Evolutionary conservation across 768 basidiomycete genomes (phyloP).

Genomic region (Xerocomellus chrysenteron): DNA sequence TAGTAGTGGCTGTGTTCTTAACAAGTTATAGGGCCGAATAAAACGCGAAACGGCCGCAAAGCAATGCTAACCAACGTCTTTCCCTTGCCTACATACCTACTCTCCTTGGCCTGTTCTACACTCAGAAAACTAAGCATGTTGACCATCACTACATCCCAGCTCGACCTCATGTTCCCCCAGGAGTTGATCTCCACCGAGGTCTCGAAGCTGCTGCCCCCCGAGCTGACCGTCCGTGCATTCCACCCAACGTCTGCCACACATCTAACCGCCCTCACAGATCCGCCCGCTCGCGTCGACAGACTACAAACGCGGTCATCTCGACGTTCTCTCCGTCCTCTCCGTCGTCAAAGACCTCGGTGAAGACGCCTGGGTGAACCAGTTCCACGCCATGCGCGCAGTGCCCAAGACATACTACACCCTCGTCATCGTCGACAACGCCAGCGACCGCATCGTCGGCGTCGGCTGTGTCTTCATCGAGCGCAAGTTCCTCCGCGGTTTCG

Average conservation of each 20-base stretch:
- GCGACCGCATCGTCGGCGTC: constrained; percentile 79
- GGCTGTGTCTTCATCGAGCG: constrained; percentile 88
- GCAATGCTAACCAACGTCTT: background rate
- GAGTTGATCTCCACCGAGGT: constrained; percentile 70
- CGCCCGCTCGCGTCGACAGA: constrained; percentile 89
- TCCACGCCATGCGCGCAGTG: constrained; percentile 53
- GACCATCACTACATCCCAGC: constrained; percentile 41
- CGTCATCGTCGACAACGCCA: constrained; percentile 74
- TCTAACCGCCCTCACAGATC: constrained; percentile 50
- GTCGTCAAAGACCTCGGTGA: constrained; percentile 66
- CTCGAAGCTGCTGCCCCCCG: constrained; percentile 54
- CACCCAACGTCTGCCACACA: background rate
- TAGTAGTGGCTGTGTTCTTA: constrained; percentile 16
- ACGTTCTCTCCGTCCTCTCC: constrained; percentile 74
- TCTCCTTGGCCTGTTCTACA: background rate
- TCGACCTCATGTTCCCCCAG: constrained; percentile 78
- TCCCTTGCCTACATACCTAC: background rate
- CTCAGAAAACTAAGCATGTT: constrained; percentile 6
- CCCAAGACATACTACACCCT: constrained; percentile 76
- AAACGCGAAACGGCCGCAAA: background rate
- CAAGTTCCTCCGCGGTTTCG: constrained; percentile 89
- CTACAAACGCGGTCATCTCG: constrained; percentile 76
- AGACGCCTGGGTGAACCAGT: constrained; percentile 68
- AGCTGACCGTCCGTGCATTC: constrained; percentile 25
- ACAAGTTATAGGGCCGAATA: background rate